These are phyloP conservation scores for Ascochyta viciae-villosae DNA, from an alignment of 2,329 filamentous ascomycete genomes.

Conservation along the genomic window DNA sequence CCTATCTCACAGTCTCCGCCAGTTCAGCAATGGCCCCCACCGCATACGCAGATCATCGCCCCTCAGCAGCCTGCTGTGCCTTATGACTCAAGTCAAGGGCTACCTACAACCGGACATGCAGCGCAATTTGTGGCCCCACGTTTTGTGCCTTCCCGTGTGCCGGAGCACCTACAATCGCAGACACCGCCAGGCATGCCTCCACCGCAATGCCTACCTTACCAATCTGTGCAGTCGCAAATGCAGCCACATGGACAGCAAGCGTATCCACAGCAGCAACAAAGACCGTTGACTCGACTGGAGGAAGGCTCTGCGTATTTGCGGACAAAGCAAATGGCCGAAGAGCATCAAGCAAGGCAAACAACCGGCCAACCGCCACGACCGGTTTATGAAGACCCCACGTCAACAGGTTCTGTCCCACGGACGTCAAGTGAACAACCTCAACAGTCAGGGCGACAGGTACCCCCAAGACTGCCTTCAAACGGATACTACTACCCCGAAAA, in stretches of 20 bases:
- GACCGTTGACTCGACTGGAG: slow-evolving; percentile 9
- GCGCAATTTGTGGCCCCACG: slow-evolving; percentile 26
- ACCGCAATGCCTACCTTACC: slow-evolving; percentile 19
- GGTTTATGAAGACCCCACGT: slow-evolving; percentile 7
- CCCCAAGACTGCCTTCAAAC: slow-evolving; percentile 22
- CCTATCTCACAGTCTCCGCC: slow-evolving; percentile 13
- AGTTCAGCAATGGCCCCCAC: slow-evolving; percentile 25
- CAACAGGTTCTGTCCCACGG: slow-evolving; percentile 6
- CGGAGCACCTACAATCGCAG: slow-evolving; percentile 15
- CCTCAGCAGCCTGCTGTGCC: slow-evolving; percentile 27
- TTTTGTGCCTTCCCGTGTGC: slow-evolving; percentile 17
- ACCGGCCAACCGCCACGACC: slow-evolving; percentile 14
- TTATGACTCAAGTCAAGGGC: slow-evolving; percentile 22
- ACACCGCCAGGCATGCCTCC: slow-evolving; percentile 20
- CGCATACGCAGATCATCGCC: slow-evolving; percentile 22
- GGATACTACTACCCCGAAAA: slow-evolving; percentile 38
- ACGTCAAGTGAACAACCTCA: slow-evolving; percentile 13
- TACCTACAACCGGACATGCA: slow-evolving; percentile 24
- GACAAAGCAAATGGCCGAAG: slow-evolving; percentile 32
- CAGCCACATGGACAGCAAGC: slow-evolving; percentile 20
- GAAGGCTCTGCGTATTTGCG: slow-evolving; percentile 33
- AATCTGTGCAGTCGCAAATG: slow-evolving; percentile 8
- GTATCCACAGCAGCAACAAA: slow-evolving; percentile 12
- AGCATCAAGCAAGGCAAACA: slow-evolving; percentile 23
- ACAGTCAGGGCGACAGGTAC: slow-evolving; percentile 15